Evolutionary conservation across 1,284 basidiomycete species (phyloP).

Genomic region (Trichosporon asahii): DNA sequence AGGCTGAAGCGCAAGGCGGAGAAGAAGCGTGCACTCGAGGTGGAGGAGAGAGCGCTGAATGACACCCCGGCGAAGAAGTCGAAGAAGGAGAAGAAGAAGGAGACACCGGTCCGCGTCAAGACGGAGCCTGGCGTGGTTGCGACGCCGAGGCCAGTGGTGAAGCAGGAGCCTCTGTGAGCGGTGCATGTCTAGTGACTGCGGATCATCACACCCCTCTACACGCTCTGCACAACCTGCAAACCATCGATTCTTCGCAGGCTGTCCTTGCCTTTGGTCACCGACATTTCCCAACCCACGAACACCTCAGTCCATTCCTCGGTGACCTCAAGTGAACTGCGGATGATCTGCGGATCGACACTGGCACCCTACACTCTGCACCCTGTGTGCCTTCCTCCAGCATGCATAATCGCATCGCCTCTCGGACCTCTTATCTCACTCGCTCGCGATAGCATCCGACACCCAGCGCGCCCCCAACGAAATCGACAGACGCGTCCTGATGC

Average conservation of each 20-base stretch:
- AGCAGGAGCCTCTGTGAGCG: neutral
- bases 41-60: neutral
- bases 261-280: neutral
- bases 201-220: too few relatives aligned
- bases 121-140: neutral
- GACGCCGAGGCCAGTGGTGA: neutral
- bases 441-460: neutral
- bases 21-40: neutral
- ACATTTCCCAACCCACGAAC: neutral
- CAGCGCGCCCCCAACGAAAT: neutral
- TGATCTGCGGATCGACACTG: neutral
- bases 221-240: neutral
- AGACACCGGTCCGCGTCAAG: neutral
- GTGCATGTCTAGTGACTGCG: neutral
- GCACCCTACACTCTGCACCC: neutral
- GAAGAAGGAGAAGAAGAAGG: neutral
- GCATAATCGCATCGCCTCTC: neutral
- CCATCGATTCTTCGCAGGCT: too few relatives aligned
- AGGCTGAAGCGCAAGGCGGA: neutral
- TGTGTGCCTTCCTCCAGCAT: neutral
- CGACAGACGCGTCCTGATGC: neutral
- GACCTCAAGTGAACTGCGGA: neutral
- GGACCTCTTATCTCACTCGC: neutral
- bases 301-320: neutral
- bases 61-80: neutral